phyloP scores from a whole-genome alignment of 306 rosid genomes.

The Dalbergia cochinchinensis region DNA sequence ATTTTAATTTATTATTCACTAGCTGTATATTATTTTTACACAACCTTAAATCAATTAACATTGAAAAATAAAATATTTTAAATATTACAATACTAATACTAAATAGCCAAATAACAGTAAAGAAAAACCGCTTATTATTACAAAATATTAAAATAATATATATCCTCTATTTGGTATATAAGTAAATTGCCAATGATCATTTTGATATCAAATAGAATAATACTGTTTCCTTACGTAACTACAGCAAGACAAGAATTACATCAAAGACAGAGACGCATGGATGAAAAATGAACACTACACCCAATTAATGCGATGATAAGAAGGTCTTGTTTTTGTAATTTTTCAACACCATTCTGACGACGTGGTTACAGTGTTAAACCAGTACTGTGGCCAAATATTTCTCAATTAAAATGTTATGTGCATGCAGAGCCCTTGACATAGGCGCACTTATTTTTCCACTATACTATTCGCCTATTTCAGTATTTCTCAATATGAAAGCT shows the following conservation, averaged over 20 bases:
- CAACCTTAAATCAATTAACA: no score
- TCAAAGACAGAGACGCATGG: background rate
- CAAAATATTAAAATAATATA: no score
- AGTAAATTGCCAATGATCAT: background rate
- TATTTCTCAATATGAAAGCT: conserved; percentile 1
- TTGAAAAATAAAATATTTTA: no score
- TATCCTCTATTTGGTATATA: background rate
- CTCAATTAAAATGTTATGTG: no score
- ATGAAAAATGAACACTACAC: background rate
- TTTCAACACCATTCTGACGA: background rate
- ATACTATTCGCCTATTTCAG: background rate
- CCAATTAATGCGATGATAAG: background rate
- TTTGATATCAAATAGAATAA: no score
- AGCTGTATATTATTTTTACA: no score
- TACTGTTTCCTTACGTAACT: background rate
- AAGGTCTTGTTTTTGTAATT: background rate
- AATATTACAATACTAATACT: no score
- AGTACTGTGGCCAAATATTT: background rate
- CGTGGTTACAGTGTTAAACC: background rate
- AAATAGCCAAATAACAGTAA: no score
- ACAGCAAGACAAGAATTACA: background rate
- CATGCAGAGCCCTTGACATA: no score
- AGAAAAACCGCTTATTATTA: no score
- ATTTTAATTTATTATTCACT: no score
- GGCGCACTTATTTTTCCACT: no score